Percentiles rank a stretch among this genome's conserved stretches.
Evolutionary conservation across 495 filamentous ascomycete genomes (phyloP).

Genomic region (Talaromyces liani): DNA sequence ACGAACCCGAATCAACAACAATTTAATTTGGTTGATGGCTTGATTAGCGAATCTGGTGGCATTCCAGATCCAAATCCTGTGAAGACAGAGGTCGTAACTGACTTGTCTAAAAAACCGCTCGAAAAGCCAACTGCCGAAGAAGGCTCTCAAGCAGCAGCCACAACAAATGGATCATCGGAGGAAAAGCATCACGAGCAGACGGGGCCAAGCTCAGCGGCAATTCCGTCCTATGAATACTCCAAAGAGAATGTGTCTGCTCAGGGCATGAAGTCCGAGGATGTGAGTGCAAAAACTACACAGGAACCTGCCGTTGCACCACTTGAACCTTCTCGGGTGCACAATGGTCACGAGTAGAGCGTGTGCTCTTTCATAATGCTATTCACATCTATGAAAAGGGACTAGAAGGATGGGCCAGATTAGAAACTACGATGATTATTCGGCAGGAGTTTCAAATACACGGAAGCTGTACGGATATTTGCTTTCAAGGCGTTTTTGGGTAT

Average conservation of each 20-base stretch:
- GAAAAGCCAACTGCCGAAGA: not conserved
- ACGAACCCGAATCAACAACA: slow-evolving; percentile 16
- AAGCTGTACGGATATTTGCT: not conserved
- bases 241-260: slow-evolving; percentile 6
- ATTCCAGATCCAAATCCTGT: not conserved
- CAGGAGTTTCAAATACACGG: not conserved
- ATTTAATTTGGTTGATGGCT: not conserved
- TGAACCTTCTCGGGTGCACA: slow-evolving; percentile 8
- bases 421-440: not conserved
- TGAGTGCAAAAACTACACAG: not conserved
- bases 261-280: not conserved
- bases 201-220: not conserved
- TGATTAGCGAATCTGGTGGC: not conserved
- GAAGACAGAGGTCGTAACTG: not conserved
- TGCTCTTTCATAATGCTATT: not conserved
- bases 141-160: not conserved
- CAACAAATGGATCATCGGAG: not conserved
- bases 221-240: not conserved
- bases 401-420: not conserved
- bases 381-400: not conserved
- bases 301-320: slow-evolving; percentile 3
- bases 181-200: not conserved
- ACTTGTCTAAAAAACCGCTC: not conserved
- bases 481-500: not conserved
- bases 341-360: not conserved